phyloP scores from a whole-genome alignment of 768 basidiomycete genomes.

The Tricholoma sp. region DNA sequence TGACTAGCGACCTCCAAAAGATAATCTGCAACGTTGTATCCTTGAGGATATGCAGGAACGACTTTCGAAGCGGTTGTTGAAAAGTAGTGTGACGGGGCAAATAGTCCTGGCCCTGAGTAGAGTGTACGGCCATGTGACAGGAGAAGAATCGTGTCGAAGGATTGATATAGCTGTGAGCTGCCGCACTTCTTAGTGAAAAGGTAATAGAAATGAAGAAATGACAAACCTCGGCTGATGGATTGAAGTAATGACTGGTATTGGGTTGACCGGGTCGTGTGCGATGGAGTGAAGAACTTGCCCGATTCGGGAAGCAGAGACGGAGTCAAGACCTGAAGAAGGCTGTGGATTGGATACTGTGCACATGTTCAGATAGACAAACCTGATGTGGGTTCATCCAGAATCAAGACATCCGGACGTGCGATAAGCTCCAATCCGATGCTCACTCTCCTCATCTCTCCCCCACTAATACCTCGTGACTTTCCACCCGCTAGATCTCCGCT shows the following conservation, averaged over 20 bases:
- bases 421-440: slow-evolving; percentile 89
- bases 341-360: background rate
- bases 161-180: slow-evolving; percentile 79
- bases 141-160: slow-evolving; percentile 77
- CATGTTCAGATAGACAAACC: slow-evolving; percentile 23
- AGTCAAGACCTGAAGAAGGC: slow-evolving; percentile 60
- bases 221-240: slow-evolving; percentile 82
- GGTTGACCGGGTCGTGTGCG: slow-evolving; percentile 60
- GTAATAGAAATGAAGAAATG: background rate
- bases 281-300: slow-evolving; percentile 74
- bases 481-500: slow-evolving; percentile 53
- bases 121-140: slow-evolving; percentile 73
- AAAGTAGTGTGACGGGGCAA: slow-evolving; percentile 67
- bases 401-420: slow-evolving; percentile 76
- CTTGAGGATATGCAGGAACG: slow-evolving; percentile 56
- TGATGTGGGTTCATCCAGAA: slow-evolving; percentile 84
- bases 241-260: slow-evolving; percentile 80
- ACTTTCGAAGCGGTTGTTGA: slow-evolving; percentile 33
- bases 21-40: slow-evolving; percentile 92
- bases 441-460: slow-evolving; percentile 87
- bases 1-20: slow-evolving; percentile 83
- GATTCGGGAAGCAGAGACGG: slow-evolving; percentile 79
- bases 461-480: slow-evolving; percentile 79
- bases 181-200: background rate
- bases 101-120: slow-evolving; percentile 74